phyloP scores from a whole-genome alignment of 202 grass and related monocot genomes.

The Musa balbisiana region DNA sequence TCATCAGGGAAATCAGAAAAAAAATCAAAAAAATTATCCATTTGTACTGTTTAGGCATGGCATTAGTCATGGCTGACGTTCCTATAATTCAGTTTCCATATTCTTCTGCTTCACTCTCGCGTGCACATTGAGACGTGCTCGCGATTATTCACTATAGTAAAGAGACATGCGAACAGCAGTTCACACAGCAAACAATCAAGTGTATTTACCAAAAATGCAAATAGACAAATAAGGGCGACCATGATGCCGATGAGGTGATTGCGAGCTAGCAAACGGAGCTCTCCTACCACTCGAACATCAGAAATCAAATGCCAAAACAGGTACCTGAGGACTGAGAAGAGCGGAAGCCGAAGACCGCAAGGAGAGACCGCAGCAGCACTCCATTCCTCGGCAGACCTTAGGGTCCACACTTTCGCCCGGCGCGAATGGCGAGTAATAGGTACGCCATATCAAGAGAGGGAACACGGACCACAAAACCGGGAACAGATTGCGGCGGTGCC shows the following conservation, averaged over 20 bases:
- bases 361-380: conserved; percentile 13
- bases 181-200: too few relatives aligned
- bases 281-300: not conserved
- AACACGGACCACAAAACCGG: conserved; percentile 16
- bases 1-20: too few relatives aligned
- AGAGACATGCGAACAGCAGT: too few relatives aligned
- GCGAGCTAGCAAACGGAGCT: not conserved
- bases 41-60: not conserved
- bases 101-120: too few relatives aligned
- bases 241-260: too few relatives aligned
- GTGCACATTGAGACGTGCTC: too few relatives aligned
- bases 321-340: conserved; percentile 31
- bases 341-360: conserved; percentile 2
- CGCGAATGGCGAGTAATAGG: not conserved
- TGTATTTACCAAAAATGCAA: too few relatives aligned
- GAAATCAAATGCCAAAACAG: not conserved
- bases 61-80: too few relatives aligned
- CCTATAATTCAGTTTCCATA: too few relatives aligned
- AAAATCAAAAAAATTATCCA: not conserved
- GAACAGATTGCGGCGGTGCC: not conserved
- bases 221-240: too few relatives aligned
- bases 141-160: too few relatives aligned
- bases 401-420: not conserved
- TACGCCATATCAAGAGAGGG: conserved; percentile 1
- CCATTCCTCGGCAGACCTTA: conserved; percentile 17